Evolutionary conservation across 139 green algal genomes (phyloP), one percentile per base, ranked within the genome.

Genomic region (Auxenochlorella pyrenoidosa): DNA sequence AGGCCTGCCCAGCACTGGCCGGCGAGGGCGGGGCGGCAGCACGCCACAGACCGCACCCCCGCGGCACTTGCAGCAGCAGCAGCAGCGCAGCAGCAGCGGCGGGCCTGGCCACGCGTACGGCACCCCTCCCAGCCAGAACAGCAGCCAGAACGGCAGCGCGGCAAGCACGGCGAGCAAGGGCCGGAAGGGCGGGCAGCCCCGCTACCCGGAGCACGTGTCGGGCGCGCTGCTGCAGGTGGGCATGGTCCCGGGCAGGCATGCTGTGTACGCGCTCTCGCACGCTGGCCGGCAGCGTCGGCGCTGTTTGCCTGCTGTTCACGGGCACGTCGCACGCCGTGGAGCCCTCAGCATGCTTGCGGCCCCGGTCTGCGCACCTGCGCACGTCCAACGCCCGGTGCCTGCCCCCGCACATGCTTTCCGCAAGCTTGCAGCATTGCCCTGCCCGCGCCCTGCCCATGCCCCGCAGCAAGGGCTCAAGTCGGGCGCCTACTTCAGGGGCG

Each of bases 381-480:
- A n/a, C n/a, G n/a, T n/a, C n/a, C n/a, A n/a, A 75, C 12, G 75
- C 75, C 58, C 15, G 75, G 26, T 40, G 41, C 28, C 68, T 30
- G 70, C 12, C 24, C 6, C 26, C 22, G 63, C 30, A 34, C 63
- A 36, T 13, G 54, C 13, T 71, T 36, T 13, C 5, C 26, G 22
- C 18, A 38, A 3, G 4, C 28, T 66, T 66, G 44, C 30, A 32
- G 26, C 28, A 32, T 30, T 28, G 1, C 63, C 4, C 28, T 44
- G 26, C n/a, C 22, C 19, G 28, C 22, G 72, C 72, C 26, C 75
- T 8, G 10, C 26, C 32, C 44, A 13, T 3, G 18, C 59, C 36
- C 51, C 90, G 60, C 83, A 89, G 84, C 68, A 76, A 60, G 90
- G 87, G 32, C 79, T 93, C 26, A 93, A 93, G 63, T 77, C 40